A percentile compares a stretch with the other conserved stretches of the same genome.
Evolutionary conservation across 768 basidiomycete genomes (phyloP).

Genomic region (Pilatotrama ljubarskyi): DNA sequence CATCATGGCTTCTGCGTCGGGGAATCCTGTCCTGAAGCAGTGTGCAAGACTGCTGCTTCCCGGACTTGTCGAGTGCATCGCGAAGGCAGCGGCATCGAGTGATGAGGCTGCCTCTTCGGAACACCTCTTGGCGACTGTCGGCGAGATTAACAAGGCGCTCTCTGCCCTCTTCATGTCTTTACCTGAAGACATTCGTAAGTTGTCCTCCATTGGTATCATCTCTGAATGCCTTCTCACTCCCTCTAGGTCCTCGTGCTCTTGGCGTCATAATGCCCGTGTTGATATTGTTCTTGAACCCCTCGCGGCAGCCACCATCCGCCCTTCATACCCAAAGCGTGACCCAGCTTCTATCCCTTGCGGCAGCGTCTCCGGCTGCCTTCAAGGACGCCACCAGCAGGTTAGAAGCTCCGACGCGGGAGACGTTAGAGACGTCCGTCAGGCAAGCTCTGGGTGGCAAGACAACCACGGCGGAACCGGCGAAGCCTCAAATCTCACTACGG

Average conservation of each 20-base stretch:
- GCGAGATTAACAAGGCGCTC: constrained; percentile 84
- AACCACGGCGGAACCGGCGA: constrained; percentile 41
- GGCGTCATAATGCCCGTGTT: constrained; percentile 76
- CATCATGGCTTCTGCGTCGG: constrained; percentile 66
- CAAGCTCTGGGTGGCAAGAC: constrained; percentile 57
- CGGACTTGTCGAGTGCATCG: constrained; percentile 77
- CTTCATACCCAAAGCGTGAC: constrained; percentile 60
- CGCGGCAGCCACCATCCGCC: constrained; percentile 41
- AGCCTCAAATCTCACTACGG: constrained; percentile 78
- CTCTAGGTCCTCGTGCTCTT: constrained; percentile 62
- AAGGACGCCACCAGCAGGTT: constrained; percentile 79
- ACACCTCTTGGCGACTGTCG: constrained; percentile 58
- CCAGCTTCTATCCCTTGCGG: constrained; percentile 73
- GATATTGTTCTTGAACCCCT: constrained; percentile 64
- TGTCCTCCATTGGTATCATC: constrained; percentile 4
- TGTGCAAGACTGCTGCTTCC: constrained; percentile 76
- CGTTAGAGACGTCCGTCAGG: constrained; percentile 77
- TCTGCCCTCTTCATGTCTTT: constrained; percentile 59
- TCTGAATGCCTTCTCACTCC: neutral
- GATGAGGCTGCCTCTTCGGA: constrained; percentile 59
- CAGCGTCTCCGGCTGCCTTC: constrained; percentile 71
- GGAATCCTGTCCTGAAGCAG: constrained; percentile 65
- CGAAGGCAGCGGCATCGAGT: constrained; percentile 62
- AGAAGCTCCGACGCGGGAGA: constrained; percentile 53
- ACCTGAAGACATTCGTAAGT: constrained; percentile 63